Evolutionary conservation across 176 grass and related monocot genomes (phyloP).

Genomic region (Oryza longistaminata): DNA sequence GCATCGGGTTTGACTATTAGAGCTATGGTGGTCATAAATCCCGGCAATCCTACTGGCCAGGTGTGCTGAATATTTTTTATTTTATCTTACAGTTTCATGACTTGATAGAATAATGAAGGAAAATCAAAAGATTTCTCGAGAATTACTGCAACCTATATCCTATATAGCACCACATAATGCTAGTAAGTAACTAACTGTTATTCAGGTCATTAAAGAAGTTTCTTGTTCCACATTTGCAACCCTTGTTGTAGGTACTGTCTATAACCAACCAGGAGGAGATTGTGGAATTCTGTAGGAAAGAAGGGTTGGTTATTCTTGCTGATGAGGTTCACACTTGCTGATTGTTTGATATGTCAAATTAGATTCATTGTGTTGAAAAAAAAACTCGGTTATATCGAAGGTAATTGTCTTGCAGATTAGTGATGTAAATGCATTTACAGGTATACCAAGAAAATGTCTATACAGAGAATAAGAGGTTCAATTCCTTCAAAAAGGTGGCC

Average conservation of each 20-base stretch:
- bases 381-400: background rate
- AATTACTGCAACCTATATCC: background rate
- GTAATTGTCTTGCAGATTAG: background rate
- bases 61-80: conserved; percentile 9
- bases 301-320: conserved; percentile 74
- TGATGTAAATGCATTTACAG: conserved; percentile 25
- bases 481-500: conserved; percentile 76
- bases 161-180: background rate
- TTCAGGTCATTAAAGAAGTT: background rate
- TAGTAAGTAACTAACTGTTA: background rate
- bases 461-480: conserved; percentile 52
- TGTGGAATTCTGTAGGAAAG: conserved; percentile 70
- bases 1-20: conserved; percentile 57
- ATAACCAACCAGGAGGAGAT: conserved; percentile 67
- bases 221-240: conserved; percentile 17
- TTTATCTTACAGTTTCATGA: background rate
- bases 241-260: conserved; percentile 47
- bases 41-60: conserved; percentile 82
- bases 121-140: background rate
- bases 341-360: conserved; percentile 1
- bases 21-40: conserved; percentile 77
- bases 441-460: conserved; percentile 82
- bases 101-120: background rate
- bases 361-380: background rate
- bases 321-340: conserved; percentile 57